Evolutionary conservation across 345 rosid species (phyloP), one percentile per base, ranked within the genome.

Genomic region (Syzygium grande): DNA sequence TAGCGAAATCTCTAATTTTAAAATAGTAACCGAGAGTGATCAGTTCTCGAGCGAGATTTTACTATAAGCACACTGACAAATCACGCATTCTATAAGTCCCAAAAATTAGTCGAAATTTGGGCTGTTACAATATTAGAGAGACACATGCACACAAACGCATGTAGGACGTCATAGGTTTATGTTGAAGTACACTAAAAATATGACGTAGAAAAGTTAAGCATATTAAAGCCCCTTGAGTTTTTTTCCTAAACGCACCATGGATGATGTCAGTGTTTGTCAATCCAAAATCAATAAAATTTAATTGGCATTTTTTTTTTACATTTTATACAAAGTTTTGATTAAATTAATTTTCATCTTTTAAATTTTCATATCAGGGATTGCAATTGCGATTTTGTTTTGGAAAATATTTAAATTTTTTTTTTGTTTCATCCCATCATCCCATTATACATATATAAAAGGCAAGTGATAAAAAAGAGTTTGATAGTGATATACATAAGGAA

Each of bases 91-190:
- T n/a, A n/a, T n/a, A n/a, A n/a, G n/a, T n/a, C n/a, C n/a, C n/a
- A n/a, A n/a, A n/a, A n/a, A n/a, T n/a, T n/a, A n/a, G n/a, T n/a
- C n/a, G n/a, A n/a, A n/a, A n/a, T n/a, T n/a, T n/a, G n/a, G n/a
- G n/a, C n/a, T n/a, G n/a, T n/a, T n/a, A n/a, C n/a, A n/a, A n/a
- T n/a, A 16, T 65, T 29, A 41, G 43, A 0, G 23, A 15, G 22
- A 65, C 41, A 30, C 43, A 65, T 65, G 30, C 30, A 65, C 41
- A 8, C 41, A 65, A 65, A 65, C 29, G n/a, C 65, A 59, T 30
- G 78, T 16, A 65, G 30, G 78, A 38, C 78, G 93, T 93, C 92
- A 88, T 87, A 90, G 85, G 88, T 91, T 89, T 90, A 90, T 93
- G 92, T 77, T 56, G 61, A 56, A 58, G 6, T 29, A 65, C 43